Base-by-base conservation (phyloP, 169 alveolate species). In the Neospora caninum region DNA sequence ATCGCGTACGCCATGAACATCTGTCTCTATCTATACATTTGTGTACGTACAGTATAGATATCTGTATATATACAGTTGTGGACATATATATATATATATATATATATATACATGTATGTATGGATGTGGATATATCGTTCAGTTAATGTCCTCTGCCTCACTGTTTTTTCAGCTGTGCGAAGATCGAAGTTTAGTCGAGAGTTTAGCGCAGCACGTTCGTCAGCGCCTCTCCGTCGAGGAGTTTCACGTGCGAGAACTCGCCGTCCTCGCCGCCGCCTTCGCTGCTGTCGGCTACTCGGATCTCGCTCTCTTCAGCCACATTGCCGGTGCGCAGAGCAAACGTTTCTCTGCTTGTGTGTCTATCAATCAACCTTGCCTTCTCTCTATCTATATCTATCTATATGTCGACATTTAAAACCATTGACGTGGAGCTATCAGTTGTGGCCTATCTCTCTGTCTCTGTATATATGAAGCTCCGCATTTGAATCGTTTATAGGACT, bases 231-330 rank as follows among this genome's bases (percentile, higher is more conserved):
- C 25, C 10, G 91, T 29, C 38, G 91, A 84, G 31, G 38, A 20
- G 45, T 84, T 84, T 67, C 91, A 84, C 91, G 42, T 84, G 43
- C 67, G 91, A 6, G 91, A 84, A n/a, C 73, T 84, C 36, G 67
- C 91, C 36, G 91, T 84, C 43, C 29, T 84, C 27, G 69, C 91
- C 29, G 27, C 73, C 27, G 91, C 91, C 91, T 84, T 84, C n/a
- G 69, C 91, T 0, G 43, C 67, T 4, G 91, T 84, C 45, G 13
- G 43, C 78, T 49, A 84, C 73, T 25, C n/a, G 34, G n/a, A 84
- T 49, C 41, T n/a, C 73, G 49, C 73, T 4, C 73, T 84, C 13
- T 84, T 84, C 43, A 25, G 25, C 7, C 73, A 29, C 73, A 84
- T 84, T 29, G 91, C 91, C 31, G 91, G 91, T 43, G 22, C 42